Evolutionary conservation across 2,329 filamentous ascomycete genomes (phyloP).

Genomic region (Alternaria sp.): DNA sequence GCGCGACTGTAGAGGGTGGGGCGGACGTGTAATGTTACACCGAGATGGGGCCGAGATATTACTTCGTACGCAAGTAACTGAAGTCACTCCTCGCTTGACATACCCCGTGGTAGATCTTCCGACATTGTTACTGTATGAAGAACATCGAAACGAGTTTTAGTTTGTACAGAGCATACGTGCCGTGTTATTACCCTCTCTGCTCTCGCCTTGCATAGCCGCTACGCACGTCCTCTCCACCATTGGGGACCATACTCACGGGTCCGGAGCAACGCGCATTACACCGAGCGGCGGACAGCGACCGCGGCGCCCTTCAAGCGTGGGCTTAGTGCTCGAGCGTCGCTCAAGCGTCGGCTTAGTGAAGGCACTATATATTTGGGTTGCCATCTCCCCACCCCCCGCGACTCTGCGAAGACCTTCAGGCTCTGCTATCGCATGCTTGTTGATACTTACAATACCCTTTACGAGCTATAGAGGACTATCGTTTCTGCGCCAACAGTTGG

Average conservation of each 20-base stretch:
- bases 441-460: neutral
- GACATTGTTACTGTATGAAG: neutral
- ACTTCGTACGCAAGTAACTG: neutral
- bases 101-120: neutral
- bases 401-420: neutral
- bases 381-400: neutral
- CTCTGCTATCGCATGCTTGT: neutral
- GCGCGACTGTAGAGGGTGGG: conserved; percentile 47
- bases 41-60: neutral
- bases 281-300: conserved; percentile 10
- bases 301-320: neutral
- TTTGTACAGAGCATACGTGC: neutral
- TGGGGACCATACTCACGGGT: neutral
- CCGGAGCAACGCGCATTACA: conserved; percentile 15
- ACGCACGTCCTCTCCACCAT: conserved; percentile 7
- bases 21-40: conserved; percentile 19
- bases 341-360: neutral
- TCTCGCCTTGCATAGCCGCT: conserved; percentile 2
- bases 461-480: neutral
- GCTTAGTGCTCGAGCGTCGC: neutral
- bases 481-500: neutral
- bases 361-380: neutral
- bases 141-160: neutral
- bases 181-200: neutral
- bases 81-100: neutral